Conservation (phyloP, 352 stramenopile genomes). For the Saprolegnia parasitica region DNA sequence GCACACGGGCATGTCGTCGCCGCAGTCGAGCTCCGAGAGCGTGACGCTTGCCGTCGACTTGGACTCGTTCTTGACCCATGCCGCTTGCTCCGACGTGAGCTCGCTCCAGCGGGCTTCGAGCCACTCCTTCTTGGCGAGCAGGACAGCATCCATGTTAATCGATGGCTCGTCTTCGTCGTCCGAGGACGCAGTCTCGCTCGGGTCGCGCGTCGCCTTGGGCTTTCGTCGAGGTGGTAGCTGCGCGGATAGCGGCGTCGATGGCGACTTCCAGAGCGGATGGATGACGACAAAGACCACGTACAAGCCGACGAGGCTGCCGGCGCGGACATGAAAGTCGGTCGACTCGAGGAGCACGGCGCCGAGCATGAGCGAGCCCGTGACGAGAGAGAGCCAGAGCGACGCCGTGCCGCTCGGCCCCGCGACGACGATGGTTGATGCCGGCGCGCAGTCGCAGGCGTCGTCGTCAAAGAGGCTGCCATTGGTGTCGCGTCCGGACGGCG, state of each 20-base stretch:
- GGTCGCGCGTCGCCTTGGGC: slow-evolving; percentile 15
- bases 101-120: slow-evolving; percentile 38
- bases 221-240: slow-evolving; percentile 20
- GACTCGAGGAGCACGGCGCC: slow-evolving; percentile 42
- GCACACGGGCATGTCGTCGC: slow-evolving; percentile 42
- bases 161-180: slow-evolving; percentile 31
- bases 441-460: background rate
- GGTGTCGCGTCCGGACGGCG: background rate
- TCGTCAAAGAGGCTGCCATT: background rate
- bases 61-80: slow-evolving; percentile 27
- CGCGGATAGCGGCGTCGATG: background rate
- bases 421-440: background rate
- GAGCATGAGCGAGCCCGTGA: slow-evolving; percentile 44
- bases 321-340: slow-evolving; percentile 43
- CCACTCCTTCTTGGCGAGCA: background rate
- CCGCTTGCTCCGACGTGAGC: background rate
- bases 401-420: background rate
- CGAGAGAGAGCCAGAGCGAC: slow-evolving; percentile 52
- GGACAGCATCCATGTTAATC: slow-evolving; percentile 1
- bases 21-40: slow-evolving; percentile 48
- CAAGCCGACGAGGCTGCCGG: slow-evolving; percentile 40
- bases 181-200: background rate
- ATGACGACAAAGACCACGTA: slow-evolving; percentile 53
- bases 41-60: slow-evolving; percentile 34
- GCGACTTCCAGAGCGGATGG: slow-evolving; percentile 33